A percentile compares a stretch with the other conserved stretches of the same genome.
Conservation (phyloP, 768 basidiomycete genomes). For the Gymnopilus dilepis region DNA sequence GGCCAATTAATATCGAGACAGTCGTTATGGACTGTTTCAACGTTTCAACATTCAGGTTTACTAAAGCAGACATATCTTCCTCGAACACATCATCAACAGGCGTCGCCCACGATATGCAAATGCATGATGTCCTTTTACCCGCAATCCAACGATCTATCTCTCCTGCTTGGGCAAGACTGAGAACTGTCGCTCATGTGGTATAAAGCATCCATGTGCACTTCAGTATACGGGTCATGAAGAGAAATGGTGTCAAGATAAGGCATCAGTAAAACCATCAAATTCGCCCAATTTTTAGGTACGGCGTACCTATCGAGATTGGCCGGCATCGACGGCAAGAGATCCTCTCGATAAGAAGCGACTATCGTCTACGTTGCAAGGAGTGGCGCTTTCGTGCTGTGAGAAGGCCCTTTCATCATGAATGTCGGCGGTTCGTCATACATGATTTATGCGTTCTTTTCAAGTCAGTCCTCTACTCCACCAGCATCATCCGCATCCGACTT, state of each 20-base stretch:
- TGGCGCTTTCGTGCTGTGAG: conserved; percentile 1
- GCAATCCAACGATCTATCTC: not conserved
- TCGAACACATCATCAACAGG: not conserved
- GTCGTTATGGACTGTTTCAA: not conserved
- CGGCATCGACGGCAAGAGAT: conserved; percentile 7
- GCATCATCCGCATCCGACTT: not conserved
- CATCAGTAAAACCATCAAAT: not conserved
- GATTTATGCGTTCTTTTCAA: not conserved
- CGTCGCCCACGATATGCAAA: not conserved
- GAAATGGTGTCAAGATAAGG: conserved; percentile 1
- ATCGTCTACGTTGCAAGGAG: not conserved
- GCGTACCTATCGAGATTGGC: conserved; percentile 1
- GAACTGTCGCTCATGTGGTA: not conserved
- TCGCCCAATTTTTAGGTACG: not conserved
- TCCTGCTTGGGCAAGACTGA: not conserved
- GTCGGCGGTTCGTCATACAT: not conserved
- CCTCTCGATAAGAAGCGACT: not conserved
- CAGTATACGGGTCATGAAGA: no score
- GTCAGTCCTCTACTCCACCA: not conserved
- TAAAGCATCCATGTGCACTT: not conserved
- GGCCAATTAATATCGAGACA: not conserved
- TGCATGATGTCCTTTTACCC: not conserved
- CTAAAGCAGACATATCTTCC: not conserved
- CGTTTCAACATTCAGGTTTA: not conserved
- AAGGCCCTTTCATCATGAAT: not conserved